A percentile compares a stretch with the other conserved stretches of the same genome.
Evolutionary conservation across 495 filamentous ascomycete species (phyloP).

Genomic region (Lasiosphaeria miniovina): DNA sequence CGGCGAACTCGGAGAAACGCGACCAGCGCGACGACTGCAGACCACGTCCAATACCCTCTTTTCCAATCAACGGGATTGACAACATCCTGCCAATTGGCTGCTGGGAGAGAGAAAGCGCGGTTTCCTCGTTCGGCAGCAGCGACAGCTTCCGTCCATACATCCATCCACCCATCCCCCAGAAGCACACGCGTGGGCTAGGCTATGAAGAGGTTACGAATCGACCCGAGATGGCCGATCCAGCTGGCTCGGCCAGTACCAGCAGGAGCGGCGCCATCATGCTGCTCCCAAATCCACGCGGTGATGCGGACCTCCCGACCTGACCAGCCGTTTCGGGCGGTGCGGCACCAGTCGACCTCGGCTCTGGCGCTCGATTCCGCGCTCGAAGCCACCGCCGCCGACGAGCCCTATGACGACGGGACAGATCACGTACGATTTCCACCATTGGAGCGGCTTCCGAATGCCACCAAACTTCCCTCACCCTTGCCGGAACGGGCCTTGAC

Average conservation of each 20-base stretch:
- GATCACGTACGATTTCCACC: constrained; percentile 26
- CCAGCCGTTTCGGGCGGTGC: background rate
- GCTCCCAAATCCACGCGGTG: constrained; percentile 11
- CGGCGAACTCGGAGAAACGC: constrained; percentile 2
- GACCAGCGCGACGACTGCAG: constrained; percentile 15
- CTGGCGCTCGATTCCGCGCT: background rate
- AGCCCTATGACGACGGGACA: constrained; percentile 17
- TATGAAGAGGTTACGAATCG: constrained; percentile 44
- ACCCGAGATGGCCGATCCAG: constrained; percentile 33
- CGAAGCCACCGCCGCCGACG: constrained; percentile 16
- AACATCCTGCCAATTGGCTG: background rate
- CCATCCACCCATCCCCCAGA: too few species aligned
- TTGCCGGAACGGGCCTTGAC: constrained; percentile 60
- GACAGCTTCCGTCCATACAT: too few species aligned
- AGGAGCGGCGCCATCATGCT: constrained; percentile 23
- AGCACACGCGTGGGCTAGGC: constrained; percentile 4
- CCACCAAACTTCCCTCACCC: constrained; percentile 56
- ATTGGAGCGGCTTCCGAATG: constrained; percentile 23
- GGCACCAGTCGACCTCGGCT: background rate
- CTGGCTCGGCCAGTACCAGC: constrained; percentile 25
- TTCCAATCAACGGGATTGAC: background rate
- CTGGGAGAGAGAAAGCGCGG: too few species aligned
- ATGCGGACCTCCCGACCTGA: background rate
- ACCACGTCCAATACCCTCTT: constrained; percentile 2
- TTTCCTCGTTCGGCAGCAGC: too few species aligned